Percentiles rank a stretch among this genome's conserved stretches.
These are phyloP conservation scores for Cardamine occulta DNA, from an alignment of 345 rosid genomes.

Conservation along the genomic window DNA sequence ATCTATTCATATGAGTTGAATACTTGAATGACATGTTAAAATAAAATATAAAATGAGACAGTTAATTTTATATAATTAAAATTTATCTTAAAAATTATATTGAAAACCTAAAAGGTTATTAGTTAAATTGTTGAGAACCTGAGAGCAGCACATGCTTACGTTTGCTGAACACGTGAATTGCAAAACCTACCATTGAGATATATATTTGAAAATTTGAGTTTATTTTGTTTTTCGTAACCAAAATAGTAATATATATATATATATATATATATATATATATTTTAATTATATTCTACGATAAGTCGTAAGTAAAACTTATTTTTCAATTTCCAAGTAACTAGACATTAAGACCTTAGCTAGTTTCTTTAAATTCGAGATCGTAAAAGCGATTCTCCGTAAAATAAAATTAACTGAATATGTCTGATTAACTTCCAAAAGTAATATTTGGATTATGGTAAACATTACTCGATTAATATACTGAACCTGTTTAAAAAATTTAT, in stretches of 20 bases:
- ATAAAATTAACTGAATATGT: too few relatives aligned
- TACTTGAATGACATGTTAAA: background rate
- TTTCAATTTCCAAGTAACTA: too few relatives aligned
- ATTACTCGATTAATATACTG: too few relatives aligned
- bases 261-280: too few relatives aligned
- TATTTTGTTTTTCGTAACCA: background rate
- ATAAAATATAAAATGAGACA: background rate
- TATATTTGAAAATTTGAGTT: background rate
- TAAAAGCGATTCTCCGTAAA: background rate
- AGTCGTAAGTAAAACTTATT: too few relatives aligned
- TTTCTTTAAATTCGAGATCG: too few relatives aligned
- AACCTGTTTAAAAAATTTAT: background rate
- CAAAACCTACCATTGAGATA: background rate
- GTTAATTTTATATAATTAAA: background rate
- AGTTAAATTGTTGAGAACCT: conserved; percentile 14
- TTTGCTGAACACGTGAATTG: conserved; percentile 27
- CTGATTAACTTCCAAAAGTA: too few relatives aligned
- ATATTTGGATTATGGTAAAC: too few relatives aligned
- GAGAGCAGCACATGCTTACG: conserved; percentile 23
- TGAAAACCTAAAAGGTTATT: background rate
- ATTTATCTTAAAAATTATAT: background rate
- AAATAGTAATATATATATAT: too few relatives aligned
- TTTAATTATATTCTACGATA: too few relatives aligned
- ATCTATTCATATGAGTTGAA: background rate
- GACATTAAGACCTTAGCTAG: too few relatives aligned